phyloP scores from a whole-genome alignment of 2,329 filamentous ascomycete species.

The Neonectria sp. region DNA sequence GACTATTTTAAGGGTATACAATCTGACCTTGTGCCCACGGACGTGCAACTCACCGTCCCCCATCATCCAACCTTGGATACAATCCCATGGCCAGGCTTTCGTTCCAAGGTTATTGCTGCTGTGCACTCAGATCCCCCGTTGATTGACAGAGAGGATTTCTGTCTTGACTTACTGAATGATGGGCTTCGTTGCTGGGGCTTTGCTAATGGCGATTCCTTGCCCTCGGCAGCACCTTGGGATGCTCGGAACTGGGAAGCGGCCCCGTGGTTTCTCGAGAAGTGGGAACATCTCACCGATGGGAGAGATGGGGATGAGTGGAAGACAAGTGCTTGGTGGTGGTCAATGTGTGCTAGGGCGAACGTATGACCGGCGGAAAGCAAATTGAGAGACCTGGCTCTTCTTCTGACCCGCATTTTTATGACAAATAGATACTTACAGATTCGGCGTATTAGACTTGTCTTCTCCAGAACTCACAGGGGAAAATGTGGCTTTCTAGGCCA shows the following conservation, averaged over 20 bases:
- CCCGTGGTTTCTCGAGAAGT: constrained; percentile 29
- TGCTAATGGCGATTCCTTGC: neutral
- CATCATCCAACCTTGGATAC: constrained; percentile 22
- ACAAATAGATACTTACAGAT: neutral
- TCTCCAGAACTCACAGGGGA: neutral
- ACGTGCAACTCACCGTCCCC: constrained; percentile 12
- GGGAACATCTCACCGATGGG: constrained; percentile 20
- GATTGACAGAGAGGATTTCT: constrained; percentile 20
- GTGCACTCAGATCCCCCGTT: constrained; percentile 11
- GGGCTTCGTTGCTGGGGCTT: constrained; percentile 21
- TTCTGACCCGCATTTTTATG: neutral
- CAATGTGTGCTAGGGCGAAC: constrained; percentile 17
- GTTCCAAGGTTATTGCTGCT: constrained; percentile 15
- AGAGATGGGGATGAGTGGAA: constrained; percentile 30
- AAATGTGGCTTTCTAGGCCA: neutral
- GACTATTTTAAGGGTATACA: constrained; percentile 3
- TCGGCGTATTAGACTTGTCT: too few species aligned
- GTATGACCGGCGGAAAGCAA: neutral
- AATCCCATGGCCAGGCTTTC: constrained; percentile 22
- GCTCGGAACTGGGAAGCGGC: constrained; percentile 31
- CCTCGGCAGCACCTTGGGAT: constrained; percentile 23
- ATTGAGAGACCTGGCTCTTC: neutral
- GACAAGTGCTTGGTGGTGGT: constrained; percentile 29
- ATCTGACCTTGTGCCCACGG: constrained; percentile 17
- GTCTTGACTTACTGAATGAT: constrained; percentile 17